These are phyloP conservation scores for Nitzschia inconspicua DNA, from an alignment of 108 stramenopile species.

Conservation along the genomic window DNA sequence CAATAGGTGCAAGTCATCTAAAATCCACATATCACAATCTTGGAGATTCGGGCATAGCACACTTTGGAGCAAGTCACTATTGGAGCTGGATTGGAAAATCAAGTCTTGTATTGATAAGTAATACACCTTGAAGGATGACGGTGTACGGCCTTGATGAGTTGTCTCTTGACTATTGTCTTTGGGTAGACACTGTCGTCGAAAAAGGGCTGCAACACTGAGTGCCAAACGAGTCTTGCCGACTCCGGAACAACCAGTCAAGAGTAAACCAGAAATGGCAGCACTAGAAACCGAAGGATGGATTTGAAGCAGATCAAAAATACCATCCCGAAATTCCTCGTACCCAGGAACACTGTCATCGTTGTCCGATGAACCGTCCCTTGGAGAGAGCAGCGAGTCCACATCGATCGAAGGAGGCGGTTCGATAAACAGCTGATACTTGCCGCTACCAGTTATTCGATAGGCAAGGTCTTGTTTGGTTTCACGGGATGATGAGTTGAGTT, in stretches of 20 bases:
- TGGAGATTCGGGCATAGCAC: conserved; percentile 16
- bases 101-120: conserved; percentile 34
- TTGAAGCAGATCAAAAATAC: conserved; percentile 36
- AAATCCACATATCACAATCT: conserved; percentile 34
- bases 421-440: not conserved
- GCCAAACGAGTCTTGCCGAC: conserved; percentile 80
- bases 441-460: not conserved
- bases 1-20: conserved; percentile 72
- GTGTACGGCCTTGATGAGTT: not conserved
- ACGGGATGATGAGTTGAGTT: not conserved
- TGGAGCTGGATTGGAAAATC: conserved; percentile 40
- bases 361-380: not conserved
- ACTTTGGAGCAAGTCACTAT: conserved; percentile 35
- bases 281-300: conserved; percentile 8
- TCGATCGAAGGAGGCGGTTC: not conserved
- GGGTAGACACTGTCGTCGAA: not conserved
- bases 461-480: not conserved
- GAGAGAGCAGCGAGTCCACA: not conserved
- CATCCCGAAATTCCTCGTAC: conserved; percentile 52
- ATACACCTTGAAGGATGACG: not conserved
- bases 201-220: conserved; percentile 19
- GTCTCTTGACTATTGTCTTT: not conserved
- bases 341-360: not conserved
- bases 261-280: conserved; percentile 51
- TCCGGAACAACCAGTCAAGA: conserved; percentile 72